These are phyloP conservation scores for Tremella fuciformis DNA, from an alignment of 768 basidiomycete genomes.

Conservation along the genomic window DNA sequence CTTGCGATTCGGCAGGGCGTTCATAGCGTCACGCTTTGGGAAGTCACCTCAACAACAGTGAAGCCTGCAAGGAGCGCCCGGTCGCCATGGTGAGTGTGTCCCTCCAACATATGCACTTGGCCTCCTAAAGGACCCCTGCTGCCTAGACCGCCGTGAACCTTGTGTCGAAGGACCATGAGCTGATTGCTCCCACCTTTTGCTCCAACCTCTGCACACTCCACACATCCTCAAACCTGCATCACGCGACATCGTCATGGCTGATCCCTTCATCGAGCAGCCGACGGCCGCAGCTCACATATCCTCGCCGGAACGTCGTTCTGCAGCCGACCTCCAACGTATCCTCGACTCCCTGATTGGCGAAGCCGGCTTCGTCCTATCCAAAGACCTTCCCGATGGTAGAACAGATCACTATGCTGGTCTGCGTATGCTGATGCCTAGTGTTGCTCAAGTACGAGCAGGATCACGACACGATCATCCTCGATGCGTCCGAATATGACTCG, in stretches of 20 bases:
- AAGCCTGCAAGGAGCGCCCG: no score
- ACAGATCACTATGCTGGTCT: neutral
- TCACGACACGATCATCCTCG: constrained; percentile 34
- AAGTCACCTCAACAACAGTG: no score
- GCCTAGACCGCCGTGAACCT: no score
- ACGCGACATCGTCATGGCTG: neutral
- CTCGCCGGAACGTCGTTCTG: constrained; percentile 33
- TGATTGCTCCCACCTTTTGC: neutral
- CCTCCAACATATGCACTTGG: no score
- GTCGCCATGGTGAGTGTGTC: no score
- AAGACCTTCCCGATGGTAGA: constrained; percentile 37
- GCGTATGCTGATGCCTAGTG: constrained; percentile 17
- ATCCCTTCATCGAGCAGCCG: neutral
- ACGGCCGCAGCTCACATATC: neutral
- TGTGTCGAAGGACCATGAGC: neutral
- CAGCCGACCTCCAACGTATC: constrained; percentile 39
- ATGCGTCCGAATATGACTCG: constrained; percentile 27
- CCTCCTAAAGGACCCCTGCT: no score
- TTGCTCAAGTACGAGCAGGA: constrained; percentile 25
- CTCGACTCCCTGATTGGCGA: constrained; percentile 41
- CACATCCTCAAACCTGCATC: constrained; percentile 11
- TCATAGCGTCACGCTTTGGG: no score
- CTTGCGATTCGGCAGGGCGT: no score
- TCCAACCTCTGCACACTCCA: constrained; percentile 6
- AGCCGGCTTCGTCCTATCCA: constrained; percentile 28